These are phyloP conservation scores for Spizellomyces sp. DNA, from an alignment of 192 early-diverging fungal genomes.

Conservation along the genomic window DNA sequence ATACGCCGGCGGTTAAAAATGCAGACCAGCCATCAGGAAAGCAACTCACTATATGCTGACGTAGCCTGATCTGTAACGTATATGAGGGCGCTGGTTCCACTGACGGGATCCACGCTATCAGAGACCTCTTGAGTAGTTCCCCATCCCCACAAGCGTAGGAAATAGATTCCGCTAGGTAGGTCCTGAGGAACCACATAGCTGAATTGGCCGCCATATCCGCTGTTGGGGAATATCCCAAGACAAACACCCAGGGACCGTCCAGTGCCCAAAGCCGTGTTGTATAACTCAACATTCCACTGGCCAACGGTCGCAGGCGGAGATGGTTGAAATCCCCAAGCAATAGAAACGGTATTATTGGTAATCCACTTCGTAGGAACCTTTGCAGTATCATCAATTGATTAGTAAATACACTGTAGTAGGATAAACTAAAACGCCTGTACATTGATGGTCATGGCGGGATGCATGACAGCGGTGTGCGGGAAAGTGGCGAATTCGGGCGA, in stretches of 20 bases:
- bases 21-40: neutral
- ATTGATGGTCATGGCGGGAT: conserved; percentile 3
- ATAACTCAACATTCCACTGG: conserved; percentile 20
- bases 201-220: neutral
- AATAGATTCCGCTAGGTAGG: conserved; percentile 16
- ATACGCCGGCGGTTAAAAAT: neutral
- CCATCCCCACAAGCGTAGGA: conserved; percentile 17
- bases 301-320: neutral
- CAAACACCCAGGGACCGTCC: neutral
- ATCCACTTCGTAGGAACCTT: neutral
- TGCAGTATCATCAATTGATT: no score
- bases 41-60: neutral
- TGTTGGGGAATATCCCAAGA: neutral
- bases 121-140: neutral
- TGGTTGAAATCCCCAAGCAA: conserved; percentile 11
- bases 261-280: conserved; percentile 13
- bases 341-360: neutral
- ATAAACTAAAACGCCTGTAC: neutral
- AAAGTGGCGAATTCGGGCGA: conserved; percentile 11
- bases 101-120: conserved; percentile 15
- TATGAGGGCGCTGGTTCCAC: conserved; percentile 3
- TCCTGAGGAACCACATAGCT: conserved; percentile 1
- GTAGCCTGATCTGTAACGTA: conserved; percentile 3
- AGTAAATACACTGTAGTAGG: no score
- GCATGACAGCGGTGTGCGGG: conserved; percentile 5